Conservation (phyloP, 2,329 filamentous ascomycete species). For the Pseudogymnoascus sp. region DNA sequence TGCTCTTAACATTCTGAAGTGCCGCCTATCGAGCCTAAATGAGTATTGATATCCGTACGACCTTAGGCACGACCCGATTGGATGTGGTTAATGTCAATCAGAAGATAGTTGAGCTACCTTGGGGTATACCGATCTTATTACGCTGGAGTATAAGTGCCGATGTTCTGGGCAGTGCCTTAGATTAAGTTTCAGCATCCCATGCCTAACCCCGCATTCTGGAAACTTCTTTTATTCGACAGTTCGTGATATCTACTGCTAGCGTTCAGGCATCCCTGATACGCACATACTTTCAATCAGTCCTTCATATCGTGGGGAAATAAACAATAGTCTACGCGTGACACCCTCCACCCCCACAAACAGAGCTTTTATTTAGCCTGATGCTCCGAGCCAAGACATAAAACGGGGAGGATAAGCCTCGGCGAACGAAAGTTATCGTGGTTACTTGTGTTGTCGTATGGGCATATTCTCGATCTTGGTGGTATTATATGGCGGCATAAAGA, state of each 20-base stretch:
- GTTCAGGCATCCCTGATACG: not conserved
- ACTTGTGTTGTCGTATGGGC: not conserved
- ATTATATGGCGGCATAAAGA: not conserved
- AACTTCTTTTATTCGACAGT: not conserved
- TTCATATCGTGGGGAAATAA: conserved; percentile 5
- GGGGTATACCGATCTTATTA: not conserved
- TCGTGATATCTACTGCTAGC: not conserved
- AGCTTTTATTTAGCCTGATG: not conserved
- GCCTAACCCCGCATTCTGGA: not conserved
- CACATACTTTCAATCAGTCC: not conserved
- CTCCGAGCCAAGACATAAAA: not conserved
- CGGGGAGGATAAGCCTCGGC: not conserved
- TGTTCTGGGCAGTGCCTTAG: not conserved
- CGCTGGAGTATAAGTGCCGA: not conserved
- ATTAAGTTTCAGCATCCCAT: not conserved
- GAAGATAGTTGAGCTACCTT: not conserved
- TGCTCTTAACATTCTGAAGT: not conserved
- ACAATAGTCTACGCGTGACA: not conserved
- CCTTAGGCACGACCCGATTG: not conserved
- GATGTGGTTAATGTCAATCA: not conserved
- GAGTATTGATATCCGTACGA: not conserved
- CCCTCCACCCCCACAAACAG: not conserved
- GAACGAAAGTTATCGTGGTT: not conserved
- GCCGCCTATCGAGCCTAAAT: not conserved
- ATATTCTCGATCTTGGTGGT: not conserved